phyloP scores from a whole-genome alignment of 371 early-diverging fungal genomes.

The Apophysomyces elegans region DNA sequence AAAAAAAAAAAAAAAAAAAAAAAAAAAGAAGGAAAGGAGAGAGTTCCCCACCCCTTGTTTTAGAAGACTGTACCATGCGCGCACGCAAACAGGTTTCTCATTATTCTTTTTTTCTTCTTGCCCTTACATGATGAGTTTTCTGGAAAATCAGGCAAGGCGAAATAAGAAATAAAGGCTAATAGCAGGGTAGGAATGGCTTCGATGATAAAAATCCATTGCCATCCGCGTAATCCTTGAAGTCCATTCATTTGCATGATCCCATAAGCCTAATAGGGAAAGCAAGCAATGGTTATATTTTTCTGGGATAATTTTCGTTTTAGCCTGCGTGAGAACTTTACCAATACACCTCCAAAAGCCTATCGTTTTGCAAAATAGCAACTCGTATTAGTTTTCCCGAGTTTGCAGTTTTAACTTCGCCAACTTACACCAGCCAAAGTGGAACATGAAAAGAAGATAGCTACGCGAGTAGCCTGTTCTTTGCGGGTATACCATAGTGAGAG shows the following conservation, averaged over 20 bases:
- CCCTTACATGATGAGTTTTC: constrained; percentile 59
- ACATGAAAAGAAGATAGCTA: constrained; percentile 70
- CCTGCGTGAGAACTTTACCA: constrained; percentile 25
- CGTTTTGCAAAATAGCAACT: too few species aligned
- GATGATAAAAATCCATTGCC: constrained; percentile 79
- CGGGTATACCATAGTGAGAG: constrained; percentile 55
- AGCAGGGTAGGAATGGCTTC: constrained; percentile 74
- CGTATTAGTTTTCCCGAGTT: not conserved
- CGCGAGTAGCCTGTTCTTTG: constrained; percentile 73
- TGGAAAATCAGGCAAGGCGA: constrained; percentile 75
- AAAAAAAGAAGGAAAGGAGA: not conserved
- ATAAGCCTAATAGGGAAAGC: constrained; percentile 41
- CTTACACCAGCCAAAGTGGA: constrained; percentile 72
- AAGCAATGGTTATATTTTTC: not conserved
- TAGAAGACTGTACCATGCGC: too few species aligned
- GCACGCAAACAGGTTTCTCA: too few species aligned
- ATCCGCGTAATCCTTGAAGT: constrained; percentile 45
- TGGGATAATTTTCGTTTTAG: not conserved
- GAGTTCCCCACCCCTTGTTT: too few species aligned
- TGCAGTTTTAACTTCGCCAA: not conserved
- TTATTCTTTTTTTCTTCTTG: too few species aligned
- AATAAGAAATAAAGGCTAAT: constrained; percentile 60
- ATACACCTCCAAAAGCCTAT: constrained; percentile 60
- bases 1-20: not conserved
- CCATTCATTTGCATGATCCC: constrained; percentile 66